Evolutionary conservation across 352 stramenopile species (phyloP), one percentile per base, ranked within the genome.

Genomic region (Pythium aquatile): DNA sequence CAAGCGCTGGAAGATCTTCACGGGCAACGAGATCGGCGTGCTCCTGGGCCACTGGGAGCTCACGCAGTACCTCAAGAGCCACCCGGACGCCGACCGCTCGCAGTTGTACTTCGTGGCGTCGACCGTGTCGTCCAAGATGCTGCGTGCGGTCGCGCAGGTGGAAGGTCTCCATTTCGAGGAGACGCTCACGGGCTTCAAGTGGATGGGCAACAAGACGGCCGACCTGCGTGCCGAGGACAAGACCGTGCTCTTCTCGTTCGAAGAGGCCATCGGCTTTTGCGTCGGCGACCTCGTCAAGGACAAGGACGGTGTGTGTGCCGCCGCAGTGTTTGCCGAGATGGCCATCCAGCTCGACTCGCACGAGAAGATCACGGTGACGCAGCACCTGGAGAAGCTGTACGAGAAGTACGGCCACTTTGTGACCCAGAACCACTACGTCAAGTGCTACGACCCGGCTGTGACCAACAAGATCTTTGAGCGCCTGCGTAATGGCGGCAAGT

Each of bases 211-310:
- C 78, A 85, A 90, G 67, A 91, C 87, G 14, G 65, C 62, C 24
- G 85, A 96, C 37, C 66, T 96, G 48, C 78, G 89, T 52, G 69
- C 81, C 13, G 73, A 91, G 59, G 96, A 93, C 51, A 98, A 98
- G 68, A 87, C 70, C 24, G 92, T 98, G 60, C 68, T 99, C 32
- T 98, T 99, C 68, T 90, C 90, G 16, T 99, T 98, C 66, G 97
- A 99, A 85, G 97, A 99, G 75, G 97, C 97, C 16, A 99, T 99
- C 62, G 97, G 97, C 24, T 99, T 99, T 70, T 98, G 94, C 55
- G 91, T 98, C 16, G 96, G 97, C 28, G 92, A 98, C 67, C 77
- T 99, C 2, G 90, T 99, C 29, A 97, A 97, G 66, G 97, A 99
- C 73, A 99, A 99, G 87, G 97, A 99, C 76, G 97, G 97, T 8